Conservation (phyloP, 306 rosid species). For the Astragalus membranaceus region DNA sequence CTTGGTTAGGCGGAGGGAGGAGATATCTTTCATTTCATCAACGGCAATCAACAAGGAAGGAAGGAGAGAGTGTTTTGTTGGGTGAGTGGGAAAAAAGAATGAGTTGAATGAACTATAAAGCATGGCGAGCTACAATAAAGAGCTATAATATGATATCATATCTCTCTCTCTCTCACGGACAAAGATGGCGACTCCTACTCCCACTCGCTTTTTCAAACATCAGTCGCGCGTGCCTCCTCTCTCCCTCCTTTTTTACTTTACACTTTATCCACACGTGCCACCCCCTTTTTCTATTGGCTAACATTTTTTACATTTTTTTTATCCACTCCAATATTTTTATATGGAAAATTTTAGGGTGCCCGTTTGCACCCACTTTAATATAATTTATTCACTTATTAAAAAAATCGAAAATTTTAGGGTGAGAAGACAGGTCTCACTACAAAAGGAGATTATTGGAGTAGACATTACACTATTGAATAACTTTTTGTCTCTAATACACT, state of each 20-base stretch:
- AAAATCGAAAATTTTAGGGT: too few species aligned
- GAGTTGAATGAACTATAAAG: neutral
- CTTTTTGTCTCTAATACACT: too few species aligned
- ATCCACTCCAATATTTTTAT: neutral
- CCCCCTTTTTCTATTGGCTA: constrained; percentile 5
- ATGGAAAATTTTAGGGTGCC: too few species aligned
- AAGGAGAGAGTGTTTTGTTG: neutral
- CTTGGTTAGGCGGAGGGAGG: neutral
- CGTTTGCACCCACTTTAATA: too few species aligned
- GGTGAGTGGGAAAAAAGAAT: neutral
- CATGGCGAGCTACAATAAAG: too few species aligned
- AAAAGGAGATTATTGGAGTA: too few species aligned
- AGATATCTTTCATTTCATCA: neutral
- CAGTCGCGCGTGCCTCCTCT: constrained; percentile 18
- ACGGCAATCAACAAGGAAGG: neutral
- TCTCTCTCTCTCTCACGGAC: constrained; percentile 36
- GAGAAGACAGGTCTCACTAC: too few species aligned
- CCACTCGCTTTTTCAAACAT: neutral
- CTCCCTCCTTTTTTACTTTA: neutral
- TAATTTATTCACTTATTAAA: too few species aligned
- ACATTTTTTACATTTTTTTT: neutral
- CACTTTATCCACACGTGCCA: constrained; percentile 22
- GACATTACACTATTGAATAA: too few species aligned
- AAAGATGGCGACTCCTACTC: constrained; percentile 22
- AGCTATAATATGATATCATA: too few species aligned